Percentiles rank a stretch among this genome's conserved stretches.
These are phyloP conservation scores for Cadophora sp. DNA, from an alignment of 2,329 filamentous ascomycete genomes.

Conservation along the genomic window DNA sequence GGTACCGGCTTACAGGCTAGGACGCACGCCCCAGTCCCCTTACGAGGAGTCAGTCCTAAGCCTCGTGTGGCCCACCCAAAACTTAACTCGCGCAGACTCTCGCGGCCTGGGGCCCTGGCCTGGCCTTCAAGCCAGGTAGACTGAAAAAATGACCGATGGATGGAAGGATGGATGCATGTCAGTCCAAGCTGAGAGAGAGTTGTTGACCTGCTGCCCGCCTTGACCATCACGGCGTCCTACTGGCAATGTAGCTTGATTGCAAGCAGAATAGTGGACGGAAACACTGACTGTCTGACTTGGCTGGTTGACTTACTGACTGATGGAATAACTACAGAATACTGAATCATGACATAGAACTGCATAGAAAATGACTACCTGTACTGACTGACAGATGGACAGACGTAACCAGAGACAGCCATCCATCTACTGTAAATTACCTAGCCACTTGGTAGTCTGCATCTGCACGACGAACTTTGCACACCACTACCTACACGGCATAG, in stretches of 20 bases:
- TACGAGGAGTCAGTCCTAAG: conserved; percentile 18
- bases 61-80: conserved; percentile 24
- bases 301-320: no score
- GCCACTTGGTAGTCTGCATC: background rate
- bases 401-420: no score
- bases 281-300: no score
- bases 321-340: no score
- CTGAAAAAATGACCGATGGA: conserved; percentile 11
- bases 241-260: background rate
- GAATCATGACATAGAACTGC: no score
- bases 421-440: background rate
- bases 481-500: conserved; percentile 17
- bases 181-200: conserved; percentile 1
- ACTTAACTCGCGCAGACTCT: conserved; percentile 17
- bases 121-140: conserved; percentile 15
- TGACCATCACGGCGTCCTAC: background rate
- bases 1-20: conserved; percentile 21
- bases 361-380: no score
- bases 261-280: background rate
- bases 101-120: conserved; percentile 9
- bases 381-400: no score
- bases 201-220: conserved; percentile 5
- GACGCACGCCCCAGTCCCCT: conserved; percentile 11
- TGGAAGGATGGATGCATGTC: conserved; percentile 8
- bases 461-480: conserved; percentile 24